Conservation (phyloP, 805 yeast species). For the Wickerhamomyces mucosus region DNA sequence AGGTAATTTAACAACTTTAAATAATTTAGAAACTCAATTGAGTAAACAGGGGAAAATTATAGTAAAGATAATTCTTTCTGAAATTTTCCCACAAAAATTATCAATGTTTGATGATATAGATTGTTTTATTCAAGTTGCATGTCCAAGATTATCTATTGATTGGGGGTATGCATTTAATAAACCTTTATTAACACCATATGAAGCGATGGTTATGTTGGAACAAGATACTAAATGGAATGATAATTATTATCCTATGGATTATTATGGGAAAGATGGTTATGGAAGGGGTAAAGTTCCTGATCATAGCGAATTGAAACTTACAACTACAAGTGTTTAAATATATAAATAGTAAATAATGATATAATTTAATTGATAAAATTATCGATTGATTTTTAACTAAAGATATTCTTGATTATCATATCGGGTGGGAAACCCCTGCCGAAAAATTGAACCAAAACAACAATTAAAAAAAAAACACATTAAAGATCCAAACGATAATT, state of each 20-base stretch:
- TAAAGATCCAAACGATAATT: too few species aligned
- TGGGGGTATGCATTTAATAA: slow-evolving; percentile 98
- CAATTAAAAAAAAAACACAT: too few species aligned
- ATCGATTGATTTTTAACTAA: too few species aligned
- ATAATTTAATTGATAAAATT: too few species aligned
- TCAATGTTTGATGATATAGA: slow-evolving; percentile 91
- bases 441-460: too few species aligned
- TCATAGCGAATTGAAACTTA: slow-evolving; percentile 23
- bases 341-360: too few species aligned
- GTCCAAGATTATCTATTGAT: slow-evolving; percentile 91
- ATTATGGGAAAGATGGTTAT: slow-evolving; percentile 81
- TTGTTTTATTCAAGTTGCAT: slow-evolving; percentile 94
- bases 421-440: too few species aligned
- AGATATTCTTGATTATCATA: too few species aligned
- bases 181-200: slow-evolving; percentile 92
- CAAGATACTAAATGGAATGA: slow-evolving; percentile 56
- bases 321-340: too few species aligned
- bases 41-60: slow-evolving; percentile 49
- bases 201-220: slow-evolving; percentile 82
- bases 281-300: slow-evolving; percentile 77
- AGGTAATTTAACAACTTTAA: slow-evolving; percentile 75
- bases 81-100: slow-evolving; percentile 86
- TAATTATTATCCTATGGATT: slow-evolving; percentile 88
- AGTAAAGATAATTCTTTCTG: slow-evolving; percentile 78
- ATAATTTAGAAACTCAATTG: slow-evolving; percentile 50